Evolutionary conservation across 305 asterid species (phyloP), one percentile per base, ranked within the genome.

Genomic region (Fraxinus platypoda): DNA sequence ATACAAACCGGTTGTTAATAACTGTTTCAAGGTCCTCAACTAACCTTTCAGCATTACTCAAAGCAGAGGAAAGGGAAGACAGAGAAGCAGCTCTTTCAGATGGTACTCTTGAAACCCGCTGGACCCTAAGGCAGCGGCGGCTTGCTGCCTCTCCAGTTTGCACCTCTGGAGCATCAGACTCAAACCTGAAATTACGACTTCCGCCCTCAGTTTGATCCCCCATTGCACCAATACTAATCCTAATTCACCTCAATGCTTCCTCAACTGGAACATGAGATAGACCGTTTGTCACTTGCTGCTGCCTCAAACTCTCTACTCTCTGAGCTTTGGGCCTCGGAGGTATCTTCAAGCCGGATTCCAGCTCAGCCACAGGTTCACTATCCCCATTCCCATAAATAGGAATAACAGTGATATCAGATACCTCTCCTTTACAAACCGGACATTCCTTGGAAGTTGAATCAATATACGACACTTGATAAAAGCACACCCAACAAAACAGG

Each of bases 401-500:
- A 77, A 87, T 84, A 37, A 95, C 90, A 4, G 88, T 85, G 68
- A 83, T 82, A 80, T 90, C 92, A 1, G 95, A 84, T 7, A 95
- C 98, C 89, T 95, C 97, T 75, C 99, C 99, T 79, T 92, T 86
- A 80, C 99, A 95, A 72, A 91, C 94, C 0, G 99, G 98, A 83
- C 98, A 94, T 62, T 93, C 98, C 82, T 93, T 96, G 2, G 90
- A 79, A 38, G 88, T 80, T 12, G 97, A 93, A 92, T 94, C 92
- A n/a, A 90, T 84, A 75, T 89, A 84, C 1, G 97, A 89, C 54
- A 96, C 89, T 87, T 92, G 92, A 81, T 81, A 96, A 84, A 96
- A 96, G 87, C 98, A 96, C 2, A 94, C 84, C 99, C 99, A 96
- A 82, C 99, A 96, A 79, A 90, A 96, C 88, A 96, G 80, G 85